Conservation (phyloP, 2,329 filamentous ascomycete species). For the Talaromyces rugulosus region DNA sequence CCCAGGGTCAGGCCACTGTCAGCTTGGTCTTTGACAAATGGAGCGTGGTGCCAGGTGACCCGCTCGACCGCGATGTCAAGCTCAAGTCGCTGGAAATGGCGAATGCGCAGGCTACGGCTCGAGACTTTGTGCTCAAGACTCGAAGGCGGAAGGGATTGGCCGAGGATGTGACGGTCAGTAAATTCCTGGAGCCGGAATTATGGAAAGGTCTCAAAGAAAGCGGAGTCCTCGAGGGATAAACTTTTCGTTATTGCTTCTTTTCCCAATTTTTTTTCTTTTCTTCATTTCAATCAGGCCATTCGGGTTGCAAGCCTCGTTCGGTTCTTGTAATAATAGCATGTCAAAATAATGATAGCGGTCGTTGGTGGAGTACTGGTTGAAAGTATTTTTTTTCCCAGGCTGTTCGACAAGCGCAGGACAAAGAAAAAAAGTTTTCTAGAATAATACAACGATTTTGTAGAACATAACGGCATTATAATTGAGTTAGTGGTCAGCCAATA, state of each 20-base stretch:
- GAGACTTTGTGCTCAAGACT: slow-evolving; percentile 97
- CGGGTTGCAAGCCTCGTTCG: background rate
- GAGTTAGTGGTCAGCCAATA: background rate
- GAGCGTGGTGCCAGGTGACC: slow-evolving; percentile 93
- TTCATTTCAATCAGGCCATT: background rate
- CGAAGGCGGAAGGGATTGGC: slow-evolving; percentile 86
- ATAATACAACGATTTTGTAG: background rate
- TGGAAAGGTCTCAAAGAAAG: slow-evolving; percentile 85
- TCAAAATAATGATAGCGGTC: background rate
- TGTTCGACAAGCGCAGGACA: background rate
- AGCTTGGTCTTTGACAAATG: slow-evolving; percentile 93
- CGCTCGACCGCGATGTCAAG: slow-evolving; percentile 80
- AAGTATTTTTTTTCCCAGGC: background rate
- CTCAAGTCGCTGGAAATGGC: slow-evolving; percentile 83
- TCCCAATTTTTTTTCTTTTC: background rate
- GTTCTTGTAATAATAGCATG: background rate
- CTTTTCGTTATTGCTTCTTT: no score
- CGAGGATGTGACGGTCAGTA: slow-evolving; percentile 92
- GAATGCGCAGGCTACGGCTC: slow-evolving; percentile 78
- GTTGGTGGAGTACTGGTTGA: background rate
- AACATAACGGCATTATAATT: background rate
- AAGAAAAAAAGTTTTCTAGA: background rate
- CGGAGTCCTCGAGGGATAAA: slow-evolving; percentile 68
- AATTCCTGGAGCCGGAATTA: slow-evolving; percentile 92
- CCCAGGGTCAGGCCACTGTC: slow-evolving; percentile 85